Conservation (phyloP, 2,329 filamentous ascomycete genomes). For the Pestalotiopsis sp. region DNA sequence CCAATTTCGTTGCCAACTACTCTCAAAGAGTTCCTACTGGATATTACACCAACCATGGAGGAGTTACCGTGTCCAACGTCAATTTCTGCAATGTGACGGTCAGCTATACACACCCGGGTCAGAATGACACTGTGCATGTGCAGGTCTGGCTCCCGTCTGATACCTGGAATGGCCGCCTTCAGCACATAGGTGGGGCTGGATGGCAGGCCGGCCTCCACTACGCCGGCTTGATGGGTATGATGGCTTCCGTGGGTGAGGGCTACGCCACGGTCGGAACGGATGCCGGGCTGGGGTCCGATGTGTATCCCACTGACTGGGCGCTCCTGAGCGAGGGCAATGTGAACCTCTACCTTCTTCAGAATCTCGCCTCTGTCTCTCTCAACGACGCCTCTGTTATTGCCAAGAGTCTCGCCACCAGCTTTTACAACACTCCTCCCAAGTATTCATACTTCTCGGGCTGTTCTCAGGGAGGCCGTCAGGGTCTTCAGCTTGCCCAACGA, state of each 20-base stretch:
- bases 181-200: conserved; percentile 34
- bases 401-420: conserved; percentile 21
- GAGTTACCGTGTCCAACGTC: neutral
- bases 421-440: conserved; percentile 37
- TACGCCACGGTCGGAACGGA: conserved; percentile 31
- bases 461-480: conserved; percentile 57
- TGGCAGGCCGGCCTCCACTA: conserved; percentile 27
- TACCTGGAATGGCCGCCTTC: conserved; percentile 34
- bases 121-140: neutral
- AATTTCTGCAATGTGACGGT: conserved; percentile 7
- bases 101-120: neutral
- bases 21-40: neutral
- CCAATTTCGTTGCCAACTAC: neutral
- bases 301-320: conserved; percentile 4
- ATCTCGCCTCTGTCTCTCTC: neutral
- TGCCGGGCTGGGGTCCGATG: conserved; percentile 21
- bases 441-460: conserved; percentile 58
- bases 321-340: neutral
- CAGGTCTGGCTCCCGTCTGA: neutral
- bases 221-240: conserved; percentile 21
- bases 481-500: conserved; percentile 52
- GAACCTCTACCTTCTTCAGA: neutral
- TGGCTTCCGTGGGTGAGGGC: conserved; percentile 24
- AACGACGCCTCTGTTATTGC: conserved; percentile 8
- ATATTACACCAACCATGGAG: neutral